Evolutionary conservation across 179 eudicot genomes (phyloP), one percentile per base, ranked within the genome.

Genomic region (Amaranthus tricolor): DNA sequence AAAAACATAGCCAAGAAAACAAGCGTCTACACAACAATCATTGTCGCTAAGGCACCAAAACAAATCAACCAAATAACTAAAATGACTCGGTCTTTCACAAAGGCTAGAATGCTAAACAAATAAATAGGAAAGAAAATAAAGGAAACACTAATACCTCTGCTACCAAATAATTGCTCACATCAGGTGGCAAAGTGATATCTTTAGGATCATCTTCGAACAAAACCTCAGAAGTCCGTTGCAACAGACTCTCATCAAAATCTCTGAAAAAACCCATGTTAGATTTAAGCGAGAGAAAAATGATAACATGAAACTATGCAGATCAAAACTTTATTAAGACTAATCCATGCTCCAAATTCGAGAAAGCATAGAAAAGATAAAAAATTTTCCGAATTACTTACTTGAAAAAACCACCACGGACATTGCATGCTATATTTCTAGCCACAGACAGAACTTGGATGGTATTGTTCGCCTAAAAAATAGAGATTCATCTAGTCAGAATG

Each of bases 351-450:
- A 66, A 13, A 7, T 15, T 15, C 16, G 21, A 43, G 13, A 19
- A 19, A 66, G 5, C 24, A 48, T 45, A n/a, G 40, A 31, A 31
- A 31, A 31, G 40, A 31, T 31, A 31, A 31, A 31, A 31, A 1
- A 31, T 2, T 31, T 31, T 31, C 4, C 40, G 40, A 40, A 70
- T 66, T 11, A 72, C 96, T 93, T 91, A 96, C 99, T 86, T 96
- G 88, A 93, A 96, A 84, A 91, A 96, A 78, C 99, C 94, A 85
- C 98, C 97, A 82, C 99, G 88, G 53, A 96, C 98, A 82, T 93
- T 91, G 89, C 99, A 96, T 19, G 98, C 98, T 73, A 96, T 96
- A 80, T 93, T 93, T 84, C 98, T 85, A 56, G 97, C 99, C 77
- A 93, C 96, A 80, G 96, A 90, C 63, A 96, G 87, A 71, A 96